A percentile compares a stretch with the other conserved stretches of the same genome.
These are phyloP conservation scores for Fomes fomentarius DNA, from an alignment of 1,284 basidiomycete species.

Conservation along the genomic window DNA sequence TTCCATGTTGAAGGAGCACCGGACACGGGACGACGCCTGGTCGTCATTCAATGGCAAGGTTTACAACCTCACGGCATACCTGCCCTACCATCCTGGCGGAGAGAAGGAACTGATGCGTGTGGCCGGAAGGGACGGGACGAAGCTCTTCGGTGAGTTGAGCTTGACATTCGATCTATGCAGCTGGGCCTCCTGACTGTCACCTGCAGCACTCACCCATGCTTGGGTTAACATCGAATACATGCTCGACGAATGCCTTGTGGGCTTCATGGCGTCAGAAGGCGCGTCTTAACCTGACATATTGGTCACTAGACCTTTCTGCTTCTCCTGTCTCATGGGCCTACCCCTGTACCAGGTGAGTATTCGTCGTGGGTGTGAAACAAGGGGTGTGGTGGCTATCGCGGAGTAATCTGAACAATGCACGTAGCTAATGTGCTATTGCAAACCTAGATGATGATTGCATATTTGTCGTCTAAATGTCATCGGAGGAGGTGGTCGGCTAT, in stretches of 20 bases:
- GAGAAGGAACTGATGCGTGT: constrained; percentile 95
- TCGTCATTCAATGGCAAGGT: constrained; percentile 92
- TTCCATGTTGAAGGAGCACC: constrained; percentile 84
- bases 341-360: neutral
- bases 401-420: too few relatives aligned
- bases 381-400: too few relatives aligned
- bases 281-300: constrained; percentile 1
- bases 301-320: neutral
- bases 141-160: constrained; percentile 81
- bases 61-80: constrained; percentile 95
- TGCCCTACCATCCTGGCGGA: constrained; percentile 94
- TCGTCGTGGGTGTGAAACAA: too few relatives aligned
- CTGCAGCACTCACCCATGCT: constrained; percentile 52
- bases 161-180: too few relatives aligned
- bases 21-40: constrained; percentile 91
- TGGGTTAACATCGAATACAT: constrained; percentile 97
- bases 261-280: constrained; percentile 74
- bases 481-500: too few relatives aligned
- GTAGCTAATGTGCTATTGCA: too few relatives aligned
- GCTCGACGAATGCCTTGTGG: constrained; percentile 90
- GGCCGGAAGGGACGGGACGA: constrained; percentile 93
- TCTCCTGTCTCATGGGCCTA: neutral
- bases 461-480: too few relatives aligned
- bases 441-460: too few relatives aligned
- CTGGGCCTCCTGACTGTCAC: neutral